Percentiles rank a stretch among this genome's conserved stretches.
Conservation (phyloP, 768 basidiomycete species). For the Trametopsis cervina region DNA sequence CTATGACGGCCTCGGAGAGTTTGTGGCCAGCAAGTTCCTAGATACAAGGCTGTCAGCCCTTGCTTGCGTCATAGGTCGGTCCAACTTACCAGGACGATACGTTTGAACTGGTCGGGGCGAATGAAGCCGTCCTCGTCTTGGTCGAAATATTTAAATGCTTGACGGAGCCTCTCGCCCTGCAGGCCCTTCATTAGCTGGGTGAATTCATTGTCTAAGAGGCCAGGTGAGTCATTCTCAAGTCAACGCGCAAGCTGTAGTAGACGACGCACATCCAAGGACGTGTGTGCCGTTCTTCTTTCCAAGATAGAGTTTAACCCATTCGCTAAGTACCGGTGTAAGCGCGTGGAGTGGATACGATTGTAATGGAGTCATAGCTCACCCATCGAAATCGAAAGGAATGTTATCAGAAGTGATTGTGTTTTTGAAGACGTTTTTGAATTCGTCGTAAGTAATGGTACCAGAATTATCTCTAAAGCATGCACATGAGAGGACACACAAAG, state of each 20-base stretch:
- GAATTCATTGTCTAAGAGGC: slow-evolving; percentile 86
- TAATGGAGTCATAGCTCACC: slow-evolving; percentile 37
- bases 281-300: slow-evolving; percentile 89
- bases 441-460: slow-evolving; percentile 90
- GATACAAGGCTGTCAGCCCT: not conserved
- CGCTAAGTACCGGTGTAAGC: slow-evolving; percentile 33
- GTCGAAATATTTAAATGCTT: slow-evolving; percentile 92
- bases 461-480: slow-evolving; percentile 61
- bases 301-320: slow-evolving; percentile 95
- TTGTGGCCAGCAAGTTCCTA: slow-evolving; percentile 98
- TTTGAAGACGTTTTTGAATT: slow-evolving; percentile 89
- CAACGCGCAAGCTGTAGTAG: too few relatives aligned
- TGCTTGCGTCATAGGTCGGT: not conserved
- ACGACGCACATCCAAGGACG: slow-evolving; percentile 78
- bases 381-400: slow-evolving; percentile 94
- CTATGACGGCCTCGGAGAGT: slow-evolving; percentile 88
- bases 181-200: slow-evolving; percentile 98
- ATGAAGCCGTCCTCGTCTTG: slow-evolving; percentile 91
- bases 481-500: slow-evolving; percentile 5
- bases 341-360: not conserved
- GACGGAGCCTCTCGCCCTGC: slow-evolving; percentile 94
- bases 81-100: slow-evolving; percentile 77
- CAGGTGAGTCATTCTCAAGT: too few relatives aligned
- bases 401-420: slow-evolving; percentile 71
- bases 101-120: slow-evolving; percentile 87